Evolutionary conservation across 176 grass and related monocot genomes (phyloP), one percentile per base, ranked within the genome.

Genomic region (Raddia guianensis): DNA sequence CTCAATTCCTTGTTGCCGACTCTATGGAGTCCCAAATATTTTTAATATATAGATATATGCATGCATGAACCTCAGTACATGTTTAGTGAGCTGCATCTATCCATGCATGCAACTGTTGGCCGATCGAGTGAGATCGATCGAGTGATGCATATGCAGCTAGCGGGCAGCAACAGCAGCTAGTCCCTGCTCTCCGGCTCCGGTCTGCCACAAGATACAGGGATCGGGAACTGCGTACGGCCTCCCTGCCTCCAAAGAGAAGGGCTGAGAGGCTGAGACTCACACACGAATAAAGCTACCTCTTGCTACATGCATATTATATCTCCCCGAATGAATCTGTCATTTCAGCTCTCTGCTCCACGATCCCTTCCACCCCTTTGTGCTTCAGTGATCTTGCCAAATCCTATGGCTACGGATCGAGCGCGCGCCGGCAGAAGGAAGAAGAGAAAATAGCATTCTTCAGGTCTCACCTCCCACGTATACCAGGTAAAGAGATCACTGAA

Each of bases 161-260:
- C 27, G 27, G 7, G 19, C 8, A 14, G 55, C n/a, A 35, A 32
- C 52, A 9, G 55, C n/a, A 35, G 20, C 52, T 33, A 51, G 66
- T 32, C 34, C 59, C 21, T 54, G 40, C 42, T 80, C 65, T 40
- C 27, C 11, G 18, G 34, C n/a, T 32, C 19, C 10, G 73, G 75
- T 55, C 56, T 79, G 66, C 44, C 75, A 78, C 67, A 14, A 85
- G 72, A 50, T 49, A 33, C 6, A 73, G 32, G 32, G 56, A 66
- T 85, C 13, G 68, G 59, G 58, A 79, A 65, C 48, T 14, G 64
- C n/a, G 81, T 53, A 19, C 61, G 60, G 53, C 60, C 49, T 47
- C 53, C 52, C 42, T 20, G 37, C 3, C 33, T 37, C 53, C 16
- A 45, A 75, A 58, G 71, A 55, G 8, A n/a, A 20, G 14, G 37